Evolutionary conservation across 495 filamentous ascomycete genomes (phyloP).

Genomic region (Penicillium canescens): DNA sequence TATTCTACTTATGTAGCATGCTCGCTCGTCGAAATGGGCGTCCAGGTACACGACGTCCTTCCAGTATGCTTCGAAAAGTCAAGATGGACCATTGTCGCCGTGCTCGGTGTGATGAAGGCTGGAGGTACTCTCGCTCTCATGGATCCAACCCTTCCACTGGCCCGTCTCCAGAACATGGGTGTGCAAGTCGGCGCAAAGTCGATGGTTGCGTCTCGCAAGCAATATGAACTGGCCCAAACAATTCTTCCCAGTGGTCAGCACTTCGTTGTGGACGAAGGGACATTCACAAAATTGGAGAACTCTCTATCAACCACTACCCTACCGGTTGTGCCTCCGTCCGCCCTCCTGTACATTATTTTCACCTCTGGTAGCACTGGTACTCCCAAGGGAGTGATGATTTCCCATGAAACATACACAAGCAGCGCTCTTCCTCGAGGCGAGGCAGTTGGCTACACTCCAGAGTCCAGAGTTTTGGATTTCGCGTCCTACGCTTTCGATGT

Average conservation of each 20-base stretch:
- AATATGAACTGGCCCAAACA: slow-evolving; percentile 21
- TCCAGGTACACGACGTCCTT: slow-evolving; percentile 33
- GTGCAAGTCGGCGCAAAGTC: slow-evolving; percentile 31
- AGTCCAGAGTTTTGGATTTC: slow-evolving; percentile 44
- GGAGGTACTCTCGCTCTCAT: slow-evolving; percentile 41
- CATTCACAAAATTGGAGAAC: slow-evolving; percentile 9
- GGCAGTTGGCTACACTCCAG: slow-evolving; percentile 35
- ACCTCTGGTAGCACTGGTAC: slow-evolving; percentile 56
- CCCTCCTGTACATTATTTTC: slow-evolving; percentile 48
- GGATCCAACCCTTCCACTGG: slow-evolving; percentile 38
- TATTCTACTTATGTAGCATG: slow-evolving; percentile 34
- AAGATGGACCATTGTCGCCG: slow-evolving; percentile 44
- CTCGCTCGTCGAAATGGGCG: slow-evolving; percentile 26
- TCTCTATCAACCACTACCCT: slow-evolving; percentile 9
- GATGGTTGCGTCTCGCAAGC: slow-evolving; percentile 33
- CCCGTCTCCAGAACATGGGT: slow-evolving; percentile 39
- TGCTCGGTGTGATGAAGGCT: slow-evolving; percentile 45
- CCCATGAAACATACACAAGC: slow-evolving; percentile 47
- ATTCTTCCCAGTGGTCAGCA: slow-evolving; percentile 30
- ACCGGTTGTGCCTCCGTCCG: slow-evolving; percentile 26
- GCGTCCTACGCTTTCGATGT: slow-evolving; percentile 51
- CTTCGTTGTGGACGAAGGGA: slow-evolving; percentile 28
- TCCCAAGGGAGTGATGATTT: slow-evolving; percentile 56
- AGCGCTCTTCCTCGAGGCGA: slow-evolving; percentile 36
- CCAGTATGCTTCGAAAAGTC: slow-evolving; percentile 52